Evolutionary conservation across 345 rosid genomes (phyloP), one percentile per base, ranked within the genome.

Genomic region (Lagerstroemia speciosa): DNA sequence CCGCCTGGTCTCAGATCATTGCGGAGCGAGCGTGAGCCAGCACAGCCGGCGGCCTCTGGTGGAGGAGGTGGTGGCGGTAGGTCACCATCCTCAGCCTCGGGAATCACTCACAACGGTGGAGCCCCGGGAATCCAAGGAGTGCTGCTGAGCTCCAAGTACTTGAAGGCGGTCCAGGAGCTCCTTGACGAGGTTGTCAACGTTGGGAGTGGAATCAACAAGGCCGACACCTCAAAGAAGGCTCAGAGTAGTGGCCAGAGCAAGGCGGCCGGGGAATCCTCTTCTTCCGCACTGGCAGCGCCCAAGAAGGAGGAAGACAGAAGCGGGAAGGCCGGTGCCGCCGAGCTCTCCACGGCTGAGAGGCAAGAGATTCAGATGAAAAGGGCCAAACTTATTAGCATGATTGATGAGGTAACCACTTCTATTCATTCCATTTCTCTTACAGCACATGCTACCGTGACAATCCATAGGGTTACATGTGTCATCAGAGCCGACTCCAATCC

Each of bases 341-440:
- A 93, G 71, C 81, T 91, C 27, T 74, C 84, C 50, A 87, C 90
- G 26, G 91, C 89, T 1, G 98, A 93, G 83, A 89, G 96, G 67
- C 98, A 93, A 76, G 98, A 91, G 68, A 86, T 91, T 85, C 98
- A 93, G 93, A 91, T 87, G 97, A 93, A 85, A 82, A 93, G 91
- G 80, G 97, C 96, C 8, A 93, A 91, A 77, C 90, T 93, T 32
- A 85, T 85, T 46, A 84, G 50, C 80, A 93, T 93, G 97, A 90
- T 93, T 61, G 96, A 91, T 50, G 97, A 93, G 97, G 98, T 93
- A 82, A n/a, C n/a, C n/a, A n/a, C n/a, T n/a, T n/a, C n/a, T n/a
- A n/a, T n/a, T 40, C 70, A 6, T 30, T 43, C 43, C 16, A 26
- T 2, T 1, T 50, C 15, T 6, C 55, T 50, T 50, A 22, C 55